Evolutionary conservation across 1,139 yeast species (phyloP).

Genomic region (Saccharomycopsis hybrid): DNA sequence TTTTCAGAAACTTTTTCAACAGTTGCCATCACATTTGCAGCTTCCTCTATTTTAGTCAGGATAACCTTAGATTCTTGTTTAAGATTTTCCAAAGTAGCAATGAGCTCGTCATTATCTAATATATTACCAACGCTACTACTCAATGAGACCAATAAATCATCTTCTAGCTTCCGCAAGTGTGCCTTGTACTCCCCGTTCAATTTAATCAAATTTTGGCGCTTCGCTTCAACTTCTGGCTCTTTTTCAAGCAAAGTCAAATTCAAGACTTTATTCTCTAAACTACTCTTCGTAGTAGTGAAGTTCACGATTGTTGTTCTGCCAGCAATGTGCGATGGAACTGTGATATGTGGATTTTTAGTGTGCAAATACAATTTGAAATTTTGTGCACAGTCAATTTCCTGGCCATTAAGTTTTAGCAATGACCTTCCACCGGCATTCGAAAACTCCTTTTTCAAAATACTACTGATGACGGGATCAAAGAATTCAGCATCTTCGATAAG

Average conservation of each 20-base stretch:
- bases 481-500: conserved; percentile 74
- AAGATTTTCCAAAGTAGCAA: conserved; percentile 55
- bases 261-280: conserved; percentile 58
- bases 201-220: conserved; percentile 46
- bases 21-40: conserved; percentile 45
- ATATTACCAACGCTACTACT: conserved; percentile 55
- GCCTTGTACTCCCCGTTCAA: conserved; percentile 57
- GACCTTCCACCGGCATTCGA: conserved; percentile 65
- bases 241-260: conserved; percentile 49
- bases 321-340: conserved; percentile 47
- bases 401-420: conserved; percentile 54
- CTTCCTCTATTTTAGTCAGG: conserved; percentile 46
- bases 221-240: conserved; percentile 61
- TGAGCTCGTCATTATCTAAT: conserved; percentile 58
- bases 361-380: conserved; percentile 56
- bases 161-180: conserved; percentile 51
- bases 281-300: conserved; percentile 63
- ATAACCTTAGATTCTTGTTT: conserved; percentile 58
- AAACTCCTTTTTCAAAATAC: conserved; percentile 56
- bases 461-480: conserved; percentile 66
- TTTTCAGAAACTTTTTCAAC: conserved; percentile 43
- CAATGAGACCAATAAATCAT: conserved; percentile 51
- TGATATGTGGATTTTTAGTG: conserved; percentile 50
- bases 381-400: conserved; percentile 60
- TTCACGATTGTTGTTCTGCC: conserved; percentile 62